phyloP scores from a whole-genome alignment of 805 yeast genomes.

The Millerozyma acaciae region DNA sequence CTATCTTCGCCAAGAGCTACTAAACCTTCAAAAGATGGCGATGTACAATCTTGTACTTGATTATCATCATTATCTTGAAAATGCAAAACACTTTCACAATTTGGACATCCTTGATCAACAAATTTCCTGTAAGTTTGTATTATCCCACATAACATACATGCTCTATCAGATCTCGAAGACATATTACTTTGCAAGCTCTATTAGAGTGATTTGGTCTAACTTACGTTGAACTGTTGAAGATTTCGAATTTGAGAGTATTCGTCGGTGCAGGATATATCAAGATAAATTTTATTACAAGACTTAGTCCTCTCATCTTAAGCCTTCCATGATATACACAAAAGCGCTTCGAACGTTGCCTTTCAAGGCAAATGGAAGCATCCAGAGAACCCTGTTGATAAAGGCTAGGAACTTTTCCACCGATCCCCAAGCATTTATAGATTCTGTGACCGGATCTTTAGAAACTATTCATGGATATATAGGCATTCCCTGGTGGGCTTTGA shows the following conservation, averaged over 20 bases:
- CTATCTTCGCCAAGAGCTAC: constrained; percentile 84
- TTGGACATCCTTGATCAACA: constrained; percentile 87
- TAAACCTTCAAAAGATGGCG: constrained; percentile 93
- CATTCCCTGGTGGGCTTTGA: constrained; percentile 78
- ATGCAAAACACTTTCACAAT: constrained; percentile 86
- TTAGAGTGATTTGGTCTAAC: too few species aligned
- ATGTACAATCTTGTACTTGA: constrained; percentile 84
- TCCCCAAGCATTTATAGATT: constrained; percentile 26
- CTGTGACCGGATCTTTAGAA: constrained; percentile 40
- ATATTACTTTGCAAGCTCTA: constrained; percentile 16
- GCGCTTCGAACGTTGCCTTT: too few species aligned
- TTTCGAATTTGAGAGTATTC: not conserved
- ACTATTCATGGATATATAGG: constrained; percentile 52
- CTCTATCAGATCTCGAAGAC: constrained; percentile 75
- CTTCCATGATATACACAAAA: too few species aligned
- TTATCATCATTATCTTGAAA: constrained; percentile 76
- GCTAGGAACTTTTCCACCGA: constrained; percentile 25
- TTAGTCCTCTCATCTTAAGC: too few species aligned
- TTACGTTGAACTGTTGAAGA: too few species aligned
- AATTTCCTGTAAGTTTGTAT: constrained; percentile 75
- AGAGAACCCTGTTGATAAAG: too few species aligned
- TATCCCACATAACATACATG: constrained; percentile 95
- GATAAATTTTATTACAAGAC: too few species aligned
- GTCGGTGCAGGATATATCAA: too few species aligned
- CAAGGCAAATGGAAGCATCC: too few species aligned